These are phyloP conservation scores for Arxiozyma slooffiae DNA, from an alignment of 1,139 yeast species.

Conservation along the genomic window DNA sequence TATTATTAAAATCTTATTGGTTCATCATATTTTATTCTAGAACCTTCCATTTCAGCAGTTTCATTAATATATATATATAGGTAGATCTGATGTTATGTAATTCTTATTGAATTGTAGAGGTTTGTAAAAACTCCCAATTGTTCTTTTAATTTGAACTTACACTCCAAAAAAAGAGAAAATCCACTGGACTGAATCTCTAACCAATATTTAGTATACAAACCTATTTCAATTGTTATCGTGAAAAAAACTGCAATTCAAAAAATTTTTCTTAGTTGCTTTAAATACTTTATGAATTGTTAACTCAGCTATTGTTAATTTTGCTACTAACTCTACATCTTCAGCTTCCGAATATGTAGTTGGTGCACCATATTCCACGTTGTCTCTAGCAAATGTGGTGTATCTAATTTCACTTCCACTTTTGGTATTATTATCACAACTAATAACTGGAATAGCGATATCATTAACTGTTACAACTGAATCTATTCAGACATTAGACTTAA, in stretches of 20 bases:
- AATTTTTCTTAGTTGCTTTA: constrained; percentile 19
- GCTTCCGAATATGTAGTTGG: constrained; percentile 36
- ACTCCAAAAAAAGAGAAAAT: background rate
- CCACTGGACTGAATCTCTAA: background rate
- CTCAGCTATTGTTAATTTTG: constrained; percentile 22
- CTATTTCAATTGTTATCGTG: constrained; percentile 1
- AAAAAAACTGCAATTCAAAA: constrained; percentile 24
- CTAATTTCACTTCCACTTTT: constrained; percentile 39
- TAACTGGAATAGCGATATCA: constrained; percentile 13
- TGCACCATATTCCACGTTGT: constrained; percentile 33
- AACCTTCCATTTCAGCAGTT: too few relatives aligned
- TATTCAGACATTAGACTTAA: constrained; percentile 33
- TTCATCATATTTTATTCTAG: too few relatives aligned
- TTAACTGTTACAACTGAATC: constrained; percentile 54
- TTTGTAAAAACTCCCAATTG: too few relatives aligned
- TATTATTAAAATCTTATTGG: too few relatives aligned
- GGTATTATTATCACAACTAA: constrained; percentile 33
- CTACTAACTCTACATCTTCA: constrained; percentile 32
- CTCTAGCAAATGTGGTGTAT: constrained; percentile 34
- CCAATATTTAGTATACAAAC: background rate
- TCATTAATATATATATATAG: too few relatives aligned
- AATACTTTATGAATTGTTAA: too few relatives aligned
- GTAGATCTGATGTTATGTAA: too few relatives aligned
- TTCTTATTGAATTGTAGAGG: too few relatives aligned
- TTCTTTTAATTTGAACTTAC: too few relatives aligned